Base-by-base conservation (phyloP, 169 alveolate genomes). In the Toxoplasma gondii region DNA sequence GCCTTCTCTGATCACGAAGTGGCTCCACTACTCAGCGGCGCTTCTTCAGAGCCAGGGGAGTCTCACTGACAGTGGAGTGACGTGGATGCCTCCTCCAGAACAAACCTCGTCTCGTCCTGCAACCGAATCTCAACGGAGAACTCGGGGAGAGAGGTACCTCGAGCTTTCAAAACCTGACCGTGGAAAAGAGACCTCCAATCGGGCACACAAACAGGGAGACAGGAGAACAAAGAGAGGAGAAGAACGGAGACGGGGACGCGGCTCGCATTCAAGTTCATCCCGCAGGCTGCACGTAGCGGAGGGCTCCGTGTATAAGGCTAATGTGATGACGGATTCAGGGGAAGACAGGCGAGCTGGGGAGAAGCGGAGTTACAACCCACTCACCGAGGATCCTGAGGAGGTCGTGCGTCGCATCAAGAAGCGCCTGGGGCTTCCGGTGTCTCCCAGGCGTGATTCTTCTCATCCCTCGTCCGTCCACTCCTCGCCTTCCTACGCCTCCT, bases 21-120 rank as follows among this genome's bases (percentile, higher is more conserved):
- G 84, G 84, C 84, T 74, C 39, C 84, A 74, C 27, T 74, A 74
- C 84, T 74, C 84, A 0, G 84, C 84, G 39, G 43, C 84, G 24
- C 49, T 36, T 74, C 84, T 74, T 12, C 49, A 74, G 84, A 74
- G 84, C n/a, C 84, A 74, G 84, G 43, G 24, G 9, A 69, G 81
- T n/a, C 10, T 34, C 41, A 24, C 39, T 44, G 39, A 19, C 84
- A 36, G 84, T 44, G n/a, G n/a, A 19, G 24, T 9, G 10, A 5
- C 81, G 31, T 69, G 81, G 38, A 10, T 5, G 24, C 24, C 81
- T 9, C 81, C 81, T n/a, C n/a, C n/a, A n/a, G 58, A 49, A 49
- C 58, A 49, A 12, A 12, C 58, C 12, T 49, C 58, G 58, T 49
- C 58, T 49, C 58, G 58, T 49, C 58, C 58, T 49, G 58, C 22